A percentile compares a stretch with the other conserved stretches of the same genome.
These are phyloP conservation scores for Trypanosoma melophagium DNA, from an alignment of 208 protist genomes.

Conservation along the genomic window DNA sequence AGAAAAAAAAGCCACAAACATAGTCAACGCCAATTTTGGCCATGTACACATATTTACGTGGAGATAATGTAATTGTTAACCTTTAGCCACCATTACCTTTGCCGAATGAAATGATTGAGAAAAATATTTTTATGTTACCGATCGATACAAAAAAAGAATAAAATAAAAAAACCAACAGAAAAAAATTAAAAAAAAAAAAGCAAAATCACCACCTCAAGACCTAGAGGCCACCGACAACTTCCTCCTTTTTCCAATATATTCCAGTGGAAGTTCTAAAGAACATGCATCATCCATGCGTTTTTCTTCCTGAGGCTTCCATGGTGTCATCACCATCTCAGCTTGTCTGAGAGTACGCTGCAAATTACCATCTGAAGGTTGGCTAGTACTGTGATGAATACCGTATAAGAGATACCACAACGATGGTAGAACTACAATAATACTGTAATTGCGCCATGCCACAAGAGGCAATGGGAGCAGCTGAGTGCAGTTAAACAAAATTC, in stretches of 20 bases:
- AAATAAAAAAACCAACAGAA: not conserved
- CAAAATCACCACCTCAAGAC: too few species aligned
- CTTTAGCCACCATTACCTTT: too few species aligned
- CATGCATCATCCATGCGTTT: conserved; percentile 15
- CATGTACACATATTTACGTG: not conserved
- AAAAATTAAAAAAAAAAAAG: not conserved
- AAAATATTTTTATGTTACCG: too few species aligned
- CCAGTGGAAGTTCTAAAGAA: conserved; percentile 3
- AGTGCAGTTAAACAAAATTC: conserved; percentile 24
- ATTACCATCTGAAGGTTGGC: not conserved
- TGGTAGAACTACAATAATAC: conserved; percentile 17
- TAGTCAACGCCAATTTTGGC: not conserved
- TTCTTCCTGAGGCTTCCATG: conserved; percentile 1
- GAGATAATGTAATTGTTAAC: too few species aligned
- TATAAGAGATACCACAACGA: conserved; percentile 32
- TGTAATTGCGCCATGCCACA: conserved; percentile 30
- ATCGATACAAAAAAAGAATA: not conserved
- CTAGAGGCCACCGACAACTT: not conserved
- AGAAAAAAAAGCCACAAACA: not conserved
- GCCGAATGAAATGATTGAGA: too few species aligned
- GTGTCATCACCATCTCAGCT: not conserved
- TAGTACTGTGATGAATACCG: conserved; percentile 21
- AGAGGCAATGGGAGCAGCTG: conserved; percentile 33
- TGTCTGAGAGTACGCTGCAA: not conserved
- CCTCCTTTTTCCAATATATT: not conserved